Percentiles rank a stretch among this genome's conserved stretches.
phyloP scores from a whole-genome alignment of 1,284 basidiomycete genomes.

The Serendipita sp. region DNA sequence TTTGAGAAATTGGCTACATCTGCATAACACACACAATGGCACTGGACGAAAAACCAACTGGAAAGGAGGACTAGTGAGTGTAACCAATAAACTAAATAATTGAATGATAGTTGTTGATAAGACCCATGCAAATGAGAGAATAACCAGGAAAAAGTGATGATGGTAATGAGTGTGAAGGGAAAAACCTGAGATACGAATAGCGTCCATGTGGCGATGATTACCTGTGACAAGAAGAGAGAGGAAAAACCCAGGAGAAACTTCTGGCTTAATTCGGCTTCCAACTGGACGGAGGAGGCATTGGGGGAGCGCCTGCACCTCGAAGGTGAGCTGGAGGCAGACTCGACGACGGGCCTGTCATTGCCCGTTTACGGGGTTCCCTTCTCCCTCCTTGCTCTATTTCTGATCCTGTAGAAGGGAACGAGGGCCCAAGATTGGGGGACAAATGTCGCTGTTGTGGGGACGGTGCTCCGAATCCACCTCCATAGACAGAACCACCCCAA shows the following conservation, averaged over 20 bases:
- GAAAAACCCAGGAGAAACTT: background rate
- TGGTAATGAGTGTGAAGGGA: conserved; percentile 3
- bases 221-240: background rate
- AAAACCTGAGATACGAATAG: conserved; percentile 5
- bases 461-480: conserved; percentile 43
- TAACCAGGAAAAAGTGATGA: background rate
- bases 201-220: background rate
- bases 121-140: conserved; percentile 1
- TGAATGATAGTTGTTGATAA: background rate
- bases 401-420: conserved; percentile 1
- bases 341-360: conserved; percentile 40
- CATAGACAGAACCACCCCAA: conserved; percentile 44
- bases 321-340: conserved; percentile 6
- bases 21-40: no score
- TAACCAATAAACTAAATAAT: background rate
- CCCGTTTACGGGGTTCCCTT: conserved; percentile 28
- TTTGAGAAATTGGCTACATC: background rate
- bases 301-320: conserved; percentile 8
- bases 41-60: background rate
- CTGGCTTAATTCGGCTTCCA: conserved; percentile 1
- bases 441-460: background rate
- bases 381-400: conserved; percentile 10
- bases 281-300: conserved; percentile 3
- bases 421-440: background rate
- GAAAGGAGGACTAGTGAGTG: conserved; percentile 2